Base-by-base conservation (phyloP, 257 asterid genomes). In the Petrea volubilis region DNA sequence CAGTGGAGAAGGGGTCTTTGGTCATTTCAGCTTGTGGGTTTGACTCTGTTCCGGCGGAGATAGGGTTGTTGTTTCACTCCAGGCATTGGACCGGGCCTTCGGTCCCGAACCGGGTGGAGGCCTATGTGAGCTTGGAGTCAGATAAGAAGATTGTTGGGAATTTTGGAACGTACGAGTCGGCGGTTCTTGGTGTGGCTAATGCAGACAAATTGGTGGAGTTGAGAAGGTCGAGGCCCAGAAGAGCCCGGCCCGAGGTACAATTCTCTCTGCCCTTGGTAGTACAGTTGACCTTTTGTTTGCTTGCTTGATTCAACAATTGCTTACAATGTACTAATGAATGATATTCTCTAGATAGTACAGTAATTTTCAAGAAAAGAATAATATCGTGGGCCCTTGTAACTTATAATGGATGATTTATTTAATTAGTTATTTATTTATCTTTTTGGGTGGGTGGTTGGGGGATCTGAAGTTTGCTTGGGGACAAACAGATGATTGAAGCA, bases 21-120 rank as follows among this genome's bases (percentile, higher is more conserved):
- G 82, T 93, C 0, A 63, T 93, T 56, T 91, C 96, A 7, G 98
- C 91, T 33, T 93, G 97, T 46, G 98, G 98, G 73, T 91, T 86
- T 36, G 97, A 93, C 8, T 93, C 96, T 0, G 70, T 93, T 41
- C 98, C 97, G 74, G 96, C 97, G 74, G 98, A 91, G 71, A 47
- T 93, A 3, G 98, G 98, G 20, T 24, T 91, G 73, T 20, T 93
- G 82, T 89, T 80, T 69, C 90, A 89, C 57, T 73, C 87, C 1
- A 74, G 74, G 70, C 92, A 91, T 21, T 93, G 97, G 96, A 77
- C 58, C 10, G 80, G 77, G 58, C 82, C 82, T 18, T 82, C 87
- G 1, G 90, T 34, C 34, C 87, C 89, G 24, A 91, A 86, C 31
- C 69, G 79, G 46, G 90, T 93, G 15, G 96, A 85, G 76, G 97